Evolutionary conservation across 257 asterid genomes (phyloP).

Genomic region (Anisodus acutangulus): DNA sequence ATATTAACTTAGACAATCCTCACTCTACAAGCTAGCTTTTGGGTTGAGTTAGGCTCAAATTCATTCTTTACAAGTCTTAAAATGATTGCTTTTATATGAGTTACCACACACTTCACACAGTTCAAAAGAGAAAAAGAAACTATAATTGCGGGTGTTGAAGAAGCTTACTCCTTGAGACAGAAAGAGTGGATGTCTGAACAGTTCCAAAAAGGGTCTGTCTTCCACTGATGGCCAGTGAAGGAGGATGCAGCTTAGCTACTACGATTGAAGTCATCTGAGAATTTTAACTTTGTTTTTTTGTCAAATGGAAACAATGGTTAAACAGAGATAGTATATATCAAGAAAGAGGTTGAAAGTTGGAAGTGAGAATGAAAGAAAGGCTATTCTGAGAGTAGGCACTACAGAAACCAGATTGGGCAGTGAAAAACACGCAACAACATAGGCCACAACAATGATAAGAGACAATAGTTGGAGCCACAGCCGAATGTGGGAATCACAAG

Average conservation of each 20-base stretch:
- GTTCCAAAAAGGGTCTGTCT: constrained; percentile 49
- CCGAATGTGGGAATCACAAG: no score
- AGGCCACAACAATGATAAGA: constrained; percentile 21
- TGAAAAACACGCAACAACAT: constrained; percentile 9
- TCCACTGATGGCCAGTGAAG: constrained; percentile 48
- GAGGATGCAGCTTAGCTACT: constrained; percentile 57
- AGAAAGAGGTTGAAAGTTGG: not conserved
- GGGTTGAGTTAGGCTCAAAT: no score
- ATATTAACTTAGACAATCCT: no score
- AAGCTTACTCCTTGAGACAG: constrained; percentile 47
- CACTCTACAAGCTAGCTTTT: no score
- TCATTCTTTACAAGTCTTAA: no score
- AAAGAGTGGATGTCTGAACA: constrained; percentile 44
- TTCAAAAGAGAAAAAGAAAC: not conserved
- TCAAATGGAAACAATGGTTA: not conserved
- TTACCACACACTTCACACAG: no score
- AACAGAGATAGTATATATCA: not conserved
- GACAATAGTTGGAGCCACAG: not conserved
- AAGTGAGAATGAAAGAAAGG: not conserved
- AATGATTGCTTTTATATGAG: no score
- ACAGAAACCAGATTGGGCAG: constrained; percentile 16
- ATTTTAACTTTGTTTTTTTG: not conserved
- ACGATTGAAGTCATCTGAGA: constrained; percentile 67
- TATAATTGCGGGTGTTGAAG: not conserved
- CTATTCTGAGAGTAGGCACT: not conserved